Base-by-base conservation (phyloP, 2,329 filamentous ascomycete species). In the Zymoseptoria tritici region DNA sequence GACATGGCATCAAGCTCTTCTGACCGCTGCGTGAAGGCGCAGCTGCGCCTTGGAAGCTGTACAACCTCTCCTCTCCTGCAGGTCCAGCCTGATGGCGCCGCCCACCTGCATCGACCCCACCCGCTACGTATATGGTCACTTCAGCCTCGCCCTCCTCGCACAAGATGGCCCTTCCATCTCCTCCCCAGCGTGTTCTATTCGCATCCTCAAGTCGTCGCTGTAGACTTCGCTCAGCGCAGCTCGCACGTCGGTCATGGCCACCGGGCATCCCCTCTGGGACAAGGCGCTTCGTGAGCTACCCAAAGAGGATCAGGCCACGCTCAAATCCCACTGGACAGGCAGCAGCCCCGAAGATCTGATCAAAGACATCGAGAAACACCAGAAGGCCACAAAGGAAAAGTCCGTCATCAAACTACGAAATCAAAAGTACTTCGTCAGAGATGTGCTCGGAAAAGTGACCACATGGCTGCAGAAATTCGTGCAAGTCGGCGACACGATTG, bases 371-470 rank as follows among this genome's bases (percentile, higher is more conserved):
- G 36, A 42, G 36, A 9, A 42, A 16, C 36, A 42, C 11, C 36
- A 16, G 16, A 16, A 42, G 5, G 16, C 11, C 4, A 4, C 36
- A 7, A 42, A 16, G 16, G 36, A 42, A 42, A 42, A 42, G 0
- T 4, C 36, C 3, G 36, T 42, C 4, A 36, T 36, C 31, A 36
- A 36, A 16, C 13, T 36, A 16, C 31, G 31, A 36, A 36, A 36
- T 36, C 31, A 52, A n/a, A 20, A 52, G 22, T 49, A 46, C 55
- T 49, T 49, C 20, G 29, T 57, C n/a, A 31, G 69, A 24, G 72
- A 74, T 57, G 50, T 72, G 6, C 62, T 72, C 13, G 64, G 58
- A 9, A 73, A 72, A 61, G 62, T 72, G n/a, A 46, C 65, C 46
- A 42, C 20, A 3, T 73, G 66, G 62, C 29, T 72, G 31, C 55